Evolutionary conservation across 805 yeast genomes (phyloP), one percentile per base, ranked within the genome.

Genomic region (Yamadazyma olivae): DNA sequence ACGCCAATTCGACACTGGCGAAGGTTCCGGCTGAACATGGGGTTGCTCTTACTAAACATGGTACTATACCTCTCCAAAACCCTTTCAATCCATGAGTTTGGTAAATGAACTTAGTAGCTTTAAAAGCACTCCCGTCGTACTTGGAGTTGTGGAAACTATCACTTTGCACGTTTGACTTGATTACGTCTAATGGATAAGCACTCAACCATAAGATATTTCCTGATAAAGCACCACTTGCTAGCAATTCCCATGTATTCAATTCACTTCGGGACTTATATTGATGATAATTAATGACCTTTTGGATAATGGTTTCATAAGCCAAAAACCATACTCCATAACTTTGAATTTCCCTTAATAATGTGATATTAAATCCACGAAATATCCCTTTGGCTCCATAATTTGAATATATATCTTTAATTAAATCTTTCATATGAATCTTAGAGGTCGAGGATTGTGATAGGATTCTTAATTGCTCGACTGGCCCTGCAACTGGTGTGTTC

Each of bases 261-360:
- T 75, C 71, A 17, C 65, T 56, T 40, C 86, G 57, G 14, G 62
- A 53, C 6, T 66, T 51, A 19, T 64, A 65, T 22, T 56, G 55
- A 25, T 63, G 59, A 5, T 43, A 39, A 9, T 54, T 46, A 25
- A 61, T 57, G 17, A 71, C 59, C 34, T 51, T 50, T 30, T 59
- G 60, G 49, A 81, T 74, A 37, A 81, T 57, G 30, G 58, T 64
- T 52, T 81, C 89, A 50, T 77, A 81, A 1, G 85, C 67, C 40
- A 79, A 57, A 47, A 81, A 81, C 89, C 89, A 81, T 12, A 79
- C 75, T 5, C 89, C 89, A 49, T 82, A 81, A 0, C 87, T 85
- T 54, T 81, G 87, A n/a, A 72, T 58, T 48, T 81, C 87, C 40
- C 87, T 61, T 9, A 74, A 29, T 1, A 75, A 47, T 0, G 87